Base-by-base conservation (phyloP, 352 stramenopile genomes). In the Globisporangium takayamanum region DNA sequence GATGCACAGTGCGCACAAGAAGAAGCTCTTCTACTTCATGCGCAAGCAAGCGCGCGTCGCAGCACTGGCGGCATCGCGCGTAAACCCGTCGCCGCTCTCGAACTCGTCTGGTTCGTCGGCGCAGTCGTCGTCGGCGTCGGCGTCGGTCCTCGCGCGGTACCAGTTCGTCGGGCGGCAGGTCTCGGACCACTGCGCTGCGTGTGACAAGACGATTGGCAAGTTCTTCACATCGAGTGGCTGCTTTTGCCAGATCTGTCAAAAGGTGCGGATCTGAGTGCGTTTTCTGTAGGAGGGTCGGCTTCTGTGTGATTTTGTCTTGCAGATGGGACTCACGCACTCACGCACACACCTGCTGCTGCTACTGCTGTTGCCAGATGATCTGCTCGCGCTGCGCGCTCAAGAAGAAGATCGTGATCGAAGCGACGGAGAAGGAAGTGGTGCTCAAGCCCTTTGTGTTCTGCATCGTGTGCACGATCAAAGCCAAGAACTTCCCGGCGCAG, bases 11-110 rank as follows among this genome's bases (percentile, higher is more conserved):
- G 72, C 74, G 6, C 57, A 80, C 22, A 74, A 72, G 53, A 87
- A 84, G 68, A 87, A 84, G 36, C 55, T 87, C 44, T 62, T 74
- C 42, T 84, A 74, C 64, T 77, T 72, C 44, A 50, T 80, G 57
- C 62, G 72, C 44, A 51, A 51, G 33, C 55, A 58, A 15, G 47
- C 47, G 44, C 44, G 44, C 18, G 18, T 49, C 10, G 25, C 20
- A 7, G 44, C 44, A 18, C 44, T 49, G 16, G n/a, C 28, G 11
- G 26, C 45, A 3, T 12, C 15, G 26, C 53, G 41, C 20, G 61
- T 47, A 28, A 66, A 20, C 41, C 57, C 41, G 48, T 33, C 50
- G 46, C 67, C 62, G 26, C 49, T 15, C 20, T 72, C 50, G 1
- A 64, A 51, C 49, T 76, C 70, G 11, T 70, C 68, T 7, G 30